phyloP scores from a whole-genome alignment of 2,329 filamentous ascomycete genomes.

The Paraconiothyrium brasiliense region DNA sequence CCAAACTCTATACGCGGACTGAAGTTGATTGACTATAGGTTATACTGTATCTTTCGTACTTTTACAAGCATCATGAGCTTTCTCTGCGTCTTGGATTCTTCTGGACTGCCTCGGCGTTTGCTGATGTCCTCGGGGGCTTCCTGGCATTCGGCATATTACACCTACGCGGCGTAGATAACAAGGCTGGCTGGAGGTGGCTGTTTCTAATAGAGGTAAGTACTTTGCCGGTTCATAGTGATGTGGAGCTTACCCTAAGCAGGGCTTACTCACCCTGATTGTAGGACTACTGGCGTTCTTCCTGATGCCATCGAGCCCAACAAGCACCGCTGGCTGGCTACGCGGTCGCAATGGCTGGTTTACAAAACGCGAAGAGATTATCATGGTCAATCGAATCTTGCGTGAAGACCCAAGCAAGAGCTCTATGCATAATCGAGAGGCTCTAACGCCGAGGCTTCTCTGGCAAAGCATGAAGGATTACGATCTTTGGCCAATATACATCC shows the following conservation, averaged over 20 bases:
- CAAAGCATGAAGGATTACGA: constrained; percentile 34
- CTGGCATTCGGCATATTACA: constrained; percentile 50
- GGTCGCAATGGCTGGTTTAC: constrained; percentile 41
- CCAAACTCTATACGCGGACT: background rate
- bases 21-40: constrained; percentile 27
- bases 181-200: constrained; percentile 50
- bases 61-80: constrained; percentile 50
- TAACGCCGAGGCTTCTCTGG: constrained; percentile 31
- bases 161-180: constrained; percentile 50
- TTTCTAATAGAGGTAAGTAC: constrained; percentile 58
- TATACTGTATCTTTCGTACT: constrained; percentile 68
- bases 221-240: background rate
- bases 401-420: constrained; percentile 34
- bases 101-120: constrained; percentile 48
- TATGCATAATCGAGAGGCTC: constrained; percentile 39
- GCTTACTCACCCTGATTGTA: constrained; percentile 27
- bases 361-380: constrained; percentile 32
- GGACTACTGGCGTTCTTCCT: constrained; percentile 29
- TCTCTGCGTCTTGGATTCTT: constrained; percentile 53
- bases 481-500: constrained; percentile 35
- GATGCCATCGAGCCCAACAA: constrained; percentile 34
- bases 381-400: constrained; percentile 35
- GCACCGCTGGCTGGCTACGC: constrained; percentile 40
- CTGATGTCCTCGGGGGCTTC: constrained; percentile 46
- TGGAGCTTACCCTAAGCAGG: constrained; percentile 17